Base-by-base conservation (phyloP, 1,139 yeast genomes). In the Hyphopichia burtonii region DNA sequence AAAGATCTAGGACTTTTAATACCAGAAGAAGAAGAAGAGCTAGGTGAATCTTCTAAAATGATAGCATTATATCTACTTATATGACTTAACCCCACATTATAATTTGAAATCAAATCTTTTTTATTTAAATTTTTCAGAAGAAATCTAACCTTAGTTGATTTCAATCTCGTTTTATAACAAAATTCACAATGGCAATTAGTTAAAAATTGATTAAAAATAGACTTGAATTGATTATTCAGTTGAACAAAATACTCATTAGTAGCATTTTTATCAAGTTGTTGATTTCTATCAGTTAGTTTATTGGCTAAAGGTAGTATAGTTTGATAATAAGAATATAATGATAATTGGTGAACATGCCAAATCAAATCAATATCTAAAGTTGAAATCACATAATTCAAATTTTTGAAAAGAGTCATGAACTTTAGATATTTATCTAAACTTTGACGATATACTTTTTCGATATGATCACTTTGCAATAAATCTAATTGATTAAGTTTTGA, bases 331-430 rank as follows among this genome's bases (percentile, higher is more conserved):
- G 48, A 48, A 16, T 37, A 40, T 34, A 61, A 56, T 3, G 56
- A 50, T 25, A 69, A 51, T 43, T 65, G 71, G 44, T 69, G 73
- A 8, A 74, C 68, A 42, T 66, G 73, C 74, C 75, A 69, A 1
- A 64, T 53, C 34, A 70, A 52, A 44, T 70, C 74, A 27, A 70
- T 61, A 41, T 70, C 75, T 41, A 68, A 51, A 1, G 74, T 66
- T 0, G 76, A 74, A 1, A 69, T 66, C 17, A 12, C 10, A 11
- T 5, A 28, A 6, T 27, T 28, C 14, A 9, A 28, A 14, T 28
- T n/a, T 28, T 28, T 28, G 15, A 15, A 9, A 31, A 31, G 10
- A 33, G 3, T n/a, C 9, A n/a, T 3, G 12, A 19, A 33, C 4
- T 33, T 18, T 33, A 4, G 7, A 20, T 70, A 67, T 36, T 70